phyloP scores from a whole-genome alignment of 2,329 filamentous ascomycete genomes.

The Plectosphaerella cucumerina region DNA sequence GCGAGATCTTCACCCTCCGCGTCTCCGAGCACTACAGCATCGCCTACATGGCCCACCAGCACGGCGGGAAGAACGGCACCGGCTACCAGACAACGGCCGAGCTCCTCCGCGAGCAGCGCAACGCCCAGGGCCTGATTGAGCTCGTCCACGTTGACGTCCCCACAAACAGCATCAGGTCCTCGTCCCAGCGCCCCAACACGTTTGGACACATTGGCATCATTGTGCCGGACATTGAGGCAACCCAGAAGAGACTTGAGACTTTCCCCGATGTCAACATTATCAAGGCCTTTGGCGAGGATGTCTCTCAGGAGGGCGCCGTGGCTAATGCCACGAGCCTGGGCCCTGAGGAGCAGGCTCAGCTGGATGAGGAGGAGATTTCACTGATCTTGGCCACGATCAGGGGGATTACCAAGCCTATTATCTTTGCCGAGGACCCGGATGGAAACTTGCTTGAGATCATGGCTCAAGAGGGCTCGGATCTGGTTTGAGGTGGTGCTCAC shows the following conservation, averaged over 20 bases:
- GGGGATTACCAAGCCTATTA: slow-evolving; percentile 10
- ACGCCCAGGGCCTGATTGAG: slow-evolving; percentile 25
- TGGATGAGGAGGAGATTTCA: slow-evolving; percentile 6
- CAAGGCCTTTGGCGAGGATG: slow-evolving; percentile 19
- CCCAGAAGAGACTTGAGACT: slow-evolving; percentile 19
- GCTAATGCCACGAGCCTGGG: slow-evolving; percentile 12
- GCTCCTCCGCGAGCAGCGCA: slow-evolving; percentile 27
- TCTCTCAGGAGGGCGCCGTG: slow-evolving; percentile 6
- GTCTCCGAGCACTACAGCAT: slow-evolving; percentile 21
- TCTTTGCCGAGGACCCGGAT: slow-evolving; percentile 18
- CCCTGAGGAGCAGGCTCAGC: slow-evolving; percentile 6
- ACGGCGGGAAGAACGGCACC: slow-evolving; percentile 31
- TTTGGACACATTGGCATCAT: slow-evolving; percentile 30
- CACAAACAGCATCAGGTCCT: slow-evolving; percentile 13
- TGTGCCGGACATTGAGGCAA: slow-evolving; percentile 24
- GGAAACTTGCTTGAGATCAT: slow-evolving; percentile 21
- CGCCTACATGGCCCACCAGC: slow-evolving; percentile 29
- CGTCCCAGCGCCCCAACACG: slow-evolving; percentile 19
- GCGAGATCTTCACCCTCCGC: slow-evolving; percentile 27
- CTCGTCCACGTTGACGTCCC: slow-evolving; percentile 19
- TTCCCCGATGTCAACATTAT: slow-evolving; percentile 16
- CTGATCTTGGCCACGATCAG: slow-evolving; percentile 7
- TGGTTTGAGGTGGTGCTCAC: not conserved
- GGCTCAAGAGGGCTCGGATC: slow-evolving; percentile 7
- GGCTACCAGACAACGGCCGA: slow-evolving; percentile 29